Conservation (phyloP, 306 rosid species). For the Dryas alaskensis region DNA sequence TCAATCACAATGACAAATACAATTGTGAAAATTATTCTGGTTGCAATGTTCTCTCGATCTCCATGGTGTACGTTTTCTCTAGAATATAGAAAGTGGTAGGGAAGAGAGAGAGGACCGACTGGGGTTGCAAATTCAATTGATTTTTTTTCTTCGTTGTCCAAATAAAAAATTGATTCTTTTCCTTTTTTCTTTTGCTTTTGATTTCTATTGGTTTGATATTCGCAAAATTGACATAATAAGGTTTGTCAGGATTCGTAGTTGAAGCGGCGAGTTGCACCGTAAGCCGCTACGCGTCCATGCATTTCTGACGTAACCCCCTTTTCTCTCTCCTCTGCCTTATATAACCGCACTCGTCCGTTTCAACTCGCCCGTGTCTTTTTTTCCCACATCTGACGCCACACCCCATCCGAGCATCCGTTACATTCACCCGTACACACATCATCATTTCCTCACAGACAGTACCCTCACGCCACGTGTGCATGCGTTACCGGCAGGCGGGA, state of each 20-base stretch:
- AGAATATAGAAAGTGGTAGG: no score
- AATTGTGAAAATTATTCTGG: no score
- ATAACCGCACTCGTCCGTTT: slow-evolving; percentile 17
- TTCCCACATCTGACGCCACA: not conserved
- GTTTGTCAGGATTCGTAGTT: slow-evolving; percentile 36
- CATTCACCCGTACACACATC: not conserved
- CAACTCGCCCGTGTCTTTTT: not conserved
- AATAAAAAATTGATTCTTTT: no score
- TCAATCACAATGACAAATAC: no score
- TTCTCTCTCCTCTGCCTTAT: slow-evolving; percentile 14
- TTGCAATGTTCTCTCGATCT: no score
- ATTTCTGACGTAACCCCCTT: slow-evolving; percentile 22
- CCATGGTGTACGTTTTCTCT: no score
- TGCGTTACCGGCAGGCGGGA: not conserved
- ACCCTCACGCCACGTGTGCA: not conserved
- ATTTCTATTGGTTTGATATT: not conserved
- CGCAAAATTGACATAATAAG: slow-evolving; percentile 15
- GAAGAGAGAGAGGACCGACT: no score
- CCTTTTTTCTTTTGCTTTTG: no score
- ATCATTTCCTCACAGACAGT: slow-evolving; percentile 9
- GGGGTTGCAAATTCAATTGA: no score
- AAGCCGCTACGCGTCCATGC: slow-evolving; percentile 35
- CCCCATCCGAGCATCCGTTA: not conserved
- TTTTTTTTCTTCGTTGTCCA: no score
- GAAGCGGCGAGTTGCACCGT: slow-evolving; percentile 37